A percentile compares a stretch with the other conserved stretches of the same genome.
These are phyloP conservation scores for Penicillium simplicissimum DNA, from an alignment of 495 filamentous ascomycete species.

Conservation along the genomic window DNA sequence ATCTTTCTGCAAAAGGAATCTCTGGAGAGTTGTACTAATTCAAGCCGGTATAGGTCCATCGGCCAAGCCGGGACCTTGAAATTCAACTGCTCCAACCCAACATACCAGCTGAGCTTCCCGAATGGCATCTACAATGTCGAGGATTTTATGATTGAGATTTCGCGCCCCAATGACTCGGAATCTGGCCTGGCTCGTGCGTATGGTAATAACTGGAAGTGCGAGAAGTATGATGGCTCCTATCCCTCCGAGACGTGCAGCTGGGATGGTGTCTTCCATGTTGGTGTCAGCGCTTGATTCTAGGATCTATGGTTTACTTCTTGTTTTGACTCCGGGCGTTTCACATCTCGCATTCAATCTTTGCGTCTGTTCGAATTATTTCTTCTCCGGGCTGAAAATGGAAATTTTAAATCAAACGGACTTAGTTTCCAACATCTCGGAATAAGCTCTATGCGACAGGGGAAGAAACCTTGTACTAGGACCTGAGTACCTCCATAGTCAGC, in stretches of 20 bases:
- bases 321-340: not conserved
- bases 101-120: conserved; percentile 21
- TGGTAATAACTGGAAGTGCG: conserved; percentile 13
- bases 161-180: conserved; percentile 11
- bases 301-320: not conserved
- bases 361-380: too few relatives aligned
- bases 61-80: conserved; percentile 12
- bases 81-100: conserved; percentile 18
- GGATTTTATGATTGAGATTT: conserved; percentile 16
- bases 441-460: too few relatives aligned
- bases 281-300: not conserved
- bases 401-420: too few relatives aligned
- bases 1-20: not conserved
- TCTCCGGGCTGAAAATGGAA: too few relatives aligned
- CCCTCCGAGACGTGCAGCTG: conserved; percentile 12
- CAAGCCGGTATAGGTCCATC: conserved; percentile 10
- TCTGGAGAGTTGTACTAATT: not conserved
- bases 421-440: too few relatives aligned
- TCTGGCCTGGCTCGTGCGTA: not conserved
- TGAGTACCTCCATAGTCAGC: too few relatives aligned
- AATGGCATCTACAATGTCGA: conserved; percentile 24
- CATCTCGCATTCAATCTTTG: too few relatives aligned
- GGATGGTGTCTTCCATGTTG: conserved; percentile 18
- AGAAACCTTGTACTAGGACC: too few relatives aligned
- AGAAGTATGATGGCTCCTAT: conserved; percentile 7